Evolutionary conservation across 176 grass and related monocot species (phyloP).

Genomic region (Coix lacrymajobi): DNA sequence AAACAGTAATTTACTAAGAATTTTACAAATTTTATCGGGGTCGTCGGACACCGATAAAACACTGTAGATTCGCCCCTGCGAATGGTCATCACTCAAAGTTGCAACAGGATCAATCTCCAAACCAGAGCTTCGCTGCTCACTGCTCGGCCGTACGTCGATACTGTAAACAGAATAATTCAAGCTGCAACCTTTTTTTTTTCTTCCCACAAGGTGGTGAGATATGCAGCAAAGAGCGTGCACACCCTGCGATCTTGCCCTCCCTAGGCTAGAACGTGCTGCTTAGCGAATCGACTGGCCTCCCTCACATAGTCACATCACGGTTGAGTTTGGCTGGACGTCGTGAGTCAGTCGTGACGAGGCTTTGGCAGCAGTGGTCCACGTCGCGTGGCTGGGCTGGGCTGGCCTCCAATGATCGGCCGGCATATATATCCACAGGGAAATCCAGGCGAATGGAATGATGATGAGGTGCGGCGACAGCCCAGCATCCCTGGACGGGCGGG

Average conservation of each 20-base stretch:
- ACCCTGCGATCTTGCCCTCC: no score
- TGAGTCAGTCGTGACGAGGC: neutral
- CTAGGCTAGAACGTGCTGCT: no score
- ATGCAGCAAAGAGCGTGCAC: neutral
- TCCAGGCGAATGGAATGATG: conserved; percentile 17
- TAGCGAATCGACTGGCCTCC: no score
- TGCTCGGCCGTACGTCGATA: neutral
- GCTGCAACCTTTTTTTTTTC: neutral
- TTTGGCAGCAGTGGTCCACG: neutral
- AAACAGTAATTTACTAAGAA: no score
- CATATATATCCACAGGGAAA: neutral
- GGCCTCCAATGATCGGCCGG: neutral
- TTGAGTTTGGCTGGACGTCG: neutral
- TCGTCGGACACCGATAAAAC: no score
- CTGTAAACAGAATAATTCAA: neutral
- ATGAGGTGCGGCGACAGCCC: neutral
- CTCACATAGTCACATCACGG: no score
- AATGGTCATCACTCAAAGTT: neutral
- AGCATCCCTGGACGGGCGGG: neutral
- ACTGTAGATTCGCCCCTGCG: no score
- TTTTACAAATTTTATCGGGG: no score
- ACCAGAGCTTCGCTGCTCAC: neutral
- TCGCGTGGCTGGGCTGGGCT: neutral
- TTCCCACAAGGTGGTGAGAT: neutral
- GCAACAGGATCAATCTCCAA: neutral